Percentiles rank a stretch among this genome's conserved stretches.
phyloP scores from a whole-genome alignment of 495 filamentous ascomycete species.

The Podospora tetraspora region DNA sequence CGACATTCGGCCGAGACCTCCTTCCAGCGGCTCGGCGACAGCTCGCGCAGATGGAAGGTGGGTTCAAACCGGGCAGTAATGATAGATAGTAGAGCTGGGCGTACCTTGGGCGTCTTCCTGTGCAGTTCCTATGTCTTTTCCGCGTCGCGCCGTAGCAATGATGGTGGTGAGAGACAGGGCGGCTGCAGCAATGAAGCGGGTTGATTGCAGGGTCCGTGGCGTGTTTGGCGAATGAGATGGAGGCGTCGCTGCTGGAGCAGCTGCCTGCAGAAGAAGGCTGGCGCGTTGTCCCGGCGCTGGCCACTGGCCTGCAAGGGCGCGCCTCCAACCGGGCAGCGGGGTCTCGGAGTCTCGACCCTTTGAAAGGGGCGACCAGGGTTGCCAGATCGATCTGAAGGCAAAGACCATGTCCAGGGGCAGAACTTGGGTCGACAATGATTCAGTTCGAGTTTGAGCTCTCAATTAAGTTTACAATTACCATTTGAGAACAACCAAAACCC shows the following conservation, averaged over 20 bases:
- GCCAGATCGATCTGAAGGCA: not conserved
- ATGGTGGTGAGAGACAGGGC: not conserved
- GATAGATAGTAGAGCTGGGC: not conserved
- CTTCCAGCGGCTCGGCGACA: not conserved
- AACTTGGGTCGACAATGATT: not conserved
- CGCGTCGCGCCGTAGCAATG: not conserved
- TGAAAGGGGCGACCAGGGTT: not conserved
- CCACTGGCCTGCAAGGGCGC: not conserved
- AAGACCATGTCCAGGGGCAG: not conserved
- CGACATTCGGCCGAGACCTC: not conserved
- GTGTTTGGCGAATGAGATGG: not conserved
- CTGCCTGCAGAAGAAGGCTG: conserved; percentile 2
- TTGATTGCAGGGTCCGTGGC: not conserved
- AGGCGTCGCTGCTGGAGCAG: conserved; percentile 1
- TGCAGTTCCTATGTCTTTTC: not conserved
- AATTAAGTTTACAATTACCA: not conserved
- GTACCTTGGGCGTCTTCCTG: not conserved
- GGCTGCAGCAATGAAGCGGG: not conserved
- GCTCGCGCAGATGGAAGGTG: not conserved
- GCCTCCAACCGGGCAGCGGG: not conserved
- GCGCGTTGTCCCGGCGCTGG: not conserved
- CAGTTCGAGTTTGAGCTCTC: not conserved
- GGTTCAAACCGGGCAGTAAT: not conserved
- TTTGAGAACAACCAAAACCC: too few relatives aligned
- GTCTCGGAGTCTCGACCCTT: not conserved